Evolutionary conservation across 2,329 filamentous ascomycete genomes (phyloP), one percentile per base, ranked within the genome.

Genomic region (Sporothrix curviconia): DNA sequence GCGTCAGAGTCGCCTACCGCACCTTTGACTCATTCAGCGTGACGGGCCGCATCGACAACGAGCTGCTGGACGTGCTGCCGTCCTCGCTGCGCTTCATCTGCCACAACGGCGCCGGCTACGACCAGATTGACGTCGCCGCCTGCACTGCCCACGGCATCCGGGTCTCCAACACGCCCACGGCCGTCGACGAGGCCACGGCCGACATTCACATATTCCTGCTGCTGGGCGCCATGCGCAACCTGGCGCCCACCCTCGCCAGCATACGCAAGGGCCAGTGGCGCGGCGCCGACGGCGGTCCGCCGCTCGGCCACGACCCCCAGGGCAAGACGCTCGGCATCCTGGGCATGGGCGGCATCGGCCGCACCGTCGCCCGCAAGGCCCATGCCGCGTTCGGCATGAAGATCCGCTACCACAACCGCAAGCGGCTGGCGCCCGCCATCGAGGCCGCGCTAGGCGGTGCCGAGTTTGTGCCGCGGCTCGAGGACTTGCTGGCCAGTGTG

Each of bases 141-240:
- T 92, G 89, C 75, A 86, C 83, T 9, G 75, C 76, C 1, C 83
- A 82, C 55, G 75, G 76, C 24, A 79, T 95, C 62, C 78, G 76
- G 42, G 87, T 95, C 34, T 90, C 88, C 62, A 94, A 95, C 71
- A 86, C 87, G 1, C 90, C 89, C n/a, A 85, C 81, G 0, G 86
- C 87, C 28, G 87, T 91, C 43, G 85, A 94, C 69, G 87, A 94
- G 68, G 83, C 89, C 37, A 95, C 90, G 0, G 90, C 90, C 57
- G 90, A 95, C 70, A 79, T 84, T 7, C 87, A 81, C 66, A 84
- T 95, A 67, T 95, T 90, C 69, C 78, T 95, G 4, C 85, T 95
- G 62, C 76, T 95, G 49, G 90, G 90, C 15, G 87, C 89, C 8
- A 76, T 95, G 60, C 80, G 90, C 52, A 86, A 87, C 67, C 84